Evolutionary conservation across 805 yeast species (phyloP).

Genomic region (Zygosaccharomyces pseudorouxii): DNA sequence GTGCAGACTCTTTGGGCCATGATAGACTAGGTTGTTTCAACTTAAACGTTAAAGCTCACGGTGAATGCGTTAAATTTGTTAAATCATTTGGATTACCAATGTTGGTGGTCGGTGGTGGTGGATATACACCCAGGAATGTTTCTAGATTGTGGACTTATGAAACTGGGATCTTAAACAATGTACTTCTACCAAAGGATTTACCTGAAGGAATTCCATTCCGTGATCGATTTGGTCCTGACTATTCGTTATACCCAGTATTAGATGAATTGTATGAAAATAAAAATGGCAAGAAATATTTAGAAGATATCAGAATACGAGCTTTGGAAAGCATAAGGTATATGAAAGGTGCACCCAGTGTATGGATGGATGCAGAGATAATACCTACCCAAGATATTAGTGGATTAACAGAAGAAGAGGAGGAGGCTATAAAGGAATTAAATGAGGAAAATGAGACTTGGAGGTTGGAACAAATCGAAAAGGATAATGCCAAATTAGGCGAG

Average conservation of each 20-base stretch:
- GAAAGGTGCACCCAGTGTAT: slow-evolving; percentile 92
- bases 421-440: slow-evolving; percentile 32
- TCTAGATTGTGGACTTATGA: slow-evolving; percentile 94
- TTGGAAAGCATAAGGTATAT: slow-evolving; percentile 76
- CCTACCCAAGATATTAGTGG: slow-evolving; percentile 49
- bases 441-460: slow-evolving; percentile 36
- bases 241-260: slow-evolving; percentile 77
- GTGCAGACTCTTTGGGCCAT: slow-evolving; percentile 95
- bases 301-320: slow-evolving; percentile 67
- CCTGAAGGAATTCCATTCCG: slow-evolving; percentile 74
- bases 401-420: slow-evolving; percentile 42
- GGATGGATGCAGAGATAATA: slow-evolving; percentile 79
- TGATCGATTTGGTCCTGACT: slow-evolving; percentile 86
- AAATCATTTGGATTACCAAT: slow-evolving; percentile 82
- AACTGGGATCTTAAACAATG: slow-evolving; percentile 80
- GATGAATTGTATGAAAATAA: slow-evolving; percentile 80
- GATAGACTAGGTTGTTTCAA: slow-evolving; percentile 96
- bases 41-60: slow-evolving; percentile 89
- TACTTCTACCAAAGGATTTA: slow-evolving; percentile 65
- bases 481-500: slow-evolving; percentile 38
- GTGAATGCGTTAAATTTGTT: slow-evolving; percentile 88
- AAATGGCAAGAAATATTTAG: slow-evolving; percentile 77
- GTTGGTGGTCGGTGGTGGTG: slow-evolving; percentile 97
- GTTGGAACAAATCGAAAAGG: slow-evolving; percentile 38
- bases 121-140: slow-evolving; percentile 95